Evolutionary conservation across 257 asterid genomes (phyloP).

Genomic region (Verbena officinalis): DNA sequence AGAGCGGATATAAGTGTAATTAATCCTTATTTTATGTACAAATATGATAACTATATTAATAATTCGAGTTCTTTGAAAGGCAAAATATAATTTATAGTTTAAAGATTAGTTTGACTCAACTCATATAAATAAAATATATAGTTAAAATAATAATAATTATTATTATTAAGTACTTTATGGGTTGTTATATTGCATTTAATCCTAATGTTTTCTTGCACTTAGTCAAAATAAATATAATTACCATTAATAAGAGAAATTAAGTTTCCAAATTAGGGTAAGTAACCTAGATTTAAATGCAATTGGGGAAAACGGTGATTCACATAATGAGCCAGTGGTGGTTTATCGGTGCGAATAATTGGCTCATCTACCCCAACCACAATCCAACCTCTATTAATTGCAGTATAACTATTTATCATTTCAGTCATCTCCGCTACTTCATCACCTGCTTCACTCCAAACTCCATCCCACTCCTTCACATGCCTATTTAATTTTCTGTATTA

Average conservation of each 20-base stretch:
- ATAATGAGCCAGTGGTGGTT: slow-evolving; percentile 17
- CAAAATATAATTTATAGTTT: too few relatives aligned
- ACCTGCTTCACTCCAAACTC: background rate
- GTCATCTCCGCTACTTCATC: background rate
- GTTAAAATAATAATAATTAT: too few relatives aligned
- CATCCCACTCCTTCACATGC: background rate
- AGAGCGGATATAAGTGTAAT: too few relatives aligned
- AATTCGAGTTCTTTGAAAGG: too few relatives aligned
- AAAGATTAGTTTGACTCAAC: too few relatives aligned
- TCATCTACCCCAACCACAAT: slow-evolving; percentile 40
- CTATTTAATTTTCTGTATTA: background rate
- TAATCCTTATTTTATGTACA: too few relatives aligned
- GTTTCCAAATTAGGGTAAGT: background rate
- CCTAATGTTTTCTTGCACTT: background rate
- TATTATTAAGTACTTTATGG: too few relatives aligned
- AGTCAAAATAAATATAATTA: background rate
- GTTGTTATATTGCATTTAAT: background rate
- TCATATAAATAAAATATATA: too few relatives aligned
- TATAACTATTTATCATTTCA: background rate
- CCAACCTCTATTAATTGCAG: slow-evolving; percentile 38
- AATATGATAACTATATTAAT: too few relatives aligned
- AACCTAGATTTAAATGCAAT: background rate
- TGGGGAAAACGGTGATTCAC: background rate
- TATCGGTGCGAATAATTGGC: slow-evolving; percentile 28
- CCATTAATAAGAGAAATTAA: background rate